Evolutionary conservation across 2,329 filamentous ascomycete genomes (phyloP).

Genomic region (Pseudogymnoascus sp.): DNA sequence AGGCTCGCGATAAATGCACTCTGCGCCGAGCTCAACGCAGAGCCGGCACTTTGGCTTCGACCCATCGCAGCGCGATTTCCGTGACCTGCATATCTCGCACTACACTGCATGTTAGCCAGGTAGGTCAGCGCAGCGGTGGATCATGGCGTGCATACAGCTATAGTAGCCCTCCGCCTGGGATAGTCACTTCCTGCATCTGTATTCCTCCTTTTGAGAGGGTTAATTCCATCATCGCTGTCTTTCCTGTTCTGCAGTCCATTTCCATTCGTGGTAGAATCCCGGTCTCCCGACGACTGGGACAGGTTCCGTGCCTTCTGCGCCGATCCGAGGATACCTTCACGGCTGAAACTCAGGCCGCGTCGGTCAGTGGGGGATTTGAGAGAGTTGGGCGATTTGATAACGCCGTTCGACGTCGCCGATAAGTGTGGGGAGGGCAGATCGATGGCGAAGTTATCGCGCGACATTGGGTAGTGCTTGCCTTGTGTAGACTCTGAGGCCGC

Average conservation of each 20-base stretch:
- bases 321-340: constrained; percentile 47
- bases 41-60: constrained; percentile 78
- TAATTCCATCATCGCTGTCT: constrained; percentile 46
- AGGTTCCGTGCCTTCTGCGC: constrained; percentile 48
- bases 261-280: constrained; percentile 31
- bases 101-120: constrained; percentile 29
- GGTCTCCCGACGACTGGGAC: constrained; percentile 47
- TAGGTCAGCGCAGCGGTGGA: constrained; percentile 5
- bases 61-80: constrained; percentile 74
- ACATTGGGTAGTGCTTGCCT: constrained; percentile 25
- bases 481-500: constrained; percentile 21
- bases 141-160: constrained; percentile 46
- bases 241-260: constrained; percentile 39
- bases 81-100: constrained; percentile 75
- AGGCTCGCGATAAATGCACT: constrained; percentile 78
- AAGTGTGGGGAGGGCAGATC: constrained; percentile 25
- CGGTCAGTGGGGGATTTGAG: constrained; percentile 46
- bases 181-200: constrained; percentile 57
- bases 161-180: constrained; percentile 56
- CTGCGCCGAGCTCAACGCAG: constrained; percentile 72
- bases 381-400: constrained; percentile 22
- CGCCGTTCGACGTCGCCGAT: constrained; percentile 13
- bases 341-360: constrained; percentile 44
- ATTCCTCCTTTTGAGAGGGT: constrained; percentile 55
- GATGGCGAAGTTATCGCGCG: constrained; percentile 26